Base-by-base conservation (phyloP, 306 rosid species). In the Trifolium fragiferum region DNA sequence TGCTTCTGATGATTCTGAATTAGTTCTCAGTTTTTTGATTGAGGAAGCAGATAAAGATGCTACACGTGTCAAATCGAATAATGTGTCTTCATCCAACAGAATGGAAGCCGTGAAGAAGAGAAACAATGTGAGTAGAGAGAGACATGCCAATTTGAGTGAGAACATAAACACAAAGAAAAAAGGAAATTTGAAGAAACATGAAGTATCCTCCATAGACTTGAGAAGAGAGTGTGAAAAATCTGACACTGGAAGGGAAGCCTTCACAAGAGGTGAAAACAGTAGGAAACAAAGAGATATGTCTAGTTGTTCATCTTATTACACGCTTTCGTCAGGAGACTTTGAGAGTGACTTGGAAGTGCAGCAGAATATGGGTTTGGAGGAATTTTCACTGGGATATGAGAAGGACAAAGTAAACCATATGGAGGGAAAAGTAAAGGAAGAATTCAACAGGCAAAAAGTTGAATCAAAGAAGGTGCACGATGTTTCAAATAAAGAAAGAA, bases 301-400 rank as follows among this genome's bases (percentile, higher is more conserved):
- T 47, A 91, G 91, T 79, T 79, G 90, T 83, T 95, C 99, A 72
- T 92, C 97, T 79, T 92, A 87, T 85, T 89, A 90, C 81, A 85
- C 99, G 35, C 37, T 89, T 51, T 86, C 92, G 18, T 90, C 89
- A 12, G 95, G 88, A 57, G 90, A 84, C 78, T 77, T 82, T 37
- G 90, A 79, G 74, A 88, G 80, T 66, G 96, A 92, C 74, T n/a
- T 40, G 19, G 96, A 92, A 74, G 88, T 83, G 77, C 78, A 74
- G 53, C 86, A 92, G 67, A 87, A 82, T 77, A 85, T 67, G 68
- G 88, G 73, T 32, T 81, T 59, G 60, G 92, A 87, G 79, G 93
- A 87, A 55, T 78, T 55, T 14, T 83, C 88, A 44, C 61, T 77
- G 65, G 87, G 27, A 74, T 76, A 82, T 77, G 81, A 59, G 76